Conservation (phyloP, 225 moss, liverwort and hornwort genomes). For the Physcomitrium patens region DNA sequence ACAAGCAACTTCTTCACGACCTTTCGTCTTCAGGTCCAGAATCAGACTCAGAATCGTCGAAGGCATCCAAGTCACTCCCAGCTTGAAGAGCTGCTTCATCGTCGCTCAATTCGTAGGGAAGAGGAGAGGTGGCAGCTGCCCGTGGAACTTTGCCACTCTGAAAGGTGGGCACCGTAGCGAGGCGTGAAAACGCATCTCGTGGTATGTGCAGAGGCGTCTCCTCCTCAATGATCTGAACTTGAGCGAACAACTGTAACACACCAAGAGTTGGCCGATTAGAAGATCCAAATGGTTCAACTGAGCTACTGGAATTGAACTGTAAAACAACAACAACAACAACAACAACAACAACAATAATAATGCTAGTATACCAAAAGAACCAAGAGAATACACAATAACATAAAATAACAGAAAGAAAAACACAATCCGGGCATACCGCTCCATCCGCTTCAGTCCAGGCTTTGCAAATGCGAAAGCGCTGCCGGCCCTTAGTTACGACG, state of each 20-base stretch:
- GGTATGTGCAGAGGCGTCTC: constrained; percentile 74
- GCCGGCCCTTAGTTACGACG: constrained; percentile 81
- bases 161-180: constrained; percentile 69
- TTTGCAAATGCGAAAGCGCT: constrained; percentile 79
- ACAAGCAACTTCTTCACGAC: neutral
- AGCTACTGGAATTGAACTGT: neutral
- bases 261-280: neutral
- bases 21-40: constrained; percentile 53
- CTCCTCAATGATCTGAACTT: constrained; percentile 89
- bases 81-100: constrained; percentile 70
- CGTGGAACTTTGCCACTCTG: constrained; percentile 81
- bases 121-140: constrained; percentile 47
- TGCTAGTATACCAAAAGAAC: too few species aligned
- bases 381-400: too few species aligned
- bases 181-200: constrained; percentile 68
- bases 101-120: constrained; percentile 65
- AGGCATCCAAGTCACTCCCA: constrained; percentile 65
- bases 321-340: neutral
- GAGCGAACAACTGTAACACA: constrained; percentile 70
- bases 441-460: constrained; percentile 91
- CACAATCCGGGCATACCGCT: constrained; percentile 47
- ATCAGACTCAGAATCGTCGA: constrained; percentile 64
- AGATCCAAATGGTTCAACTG: neutral
- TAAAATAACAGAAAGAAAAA: neutral
- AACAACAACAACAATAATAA: too few species aligned